phyloP scores from a whole-genome alignment of 495 filamentous ascomycete genomes.

The Penicillium lividum region DNA sequence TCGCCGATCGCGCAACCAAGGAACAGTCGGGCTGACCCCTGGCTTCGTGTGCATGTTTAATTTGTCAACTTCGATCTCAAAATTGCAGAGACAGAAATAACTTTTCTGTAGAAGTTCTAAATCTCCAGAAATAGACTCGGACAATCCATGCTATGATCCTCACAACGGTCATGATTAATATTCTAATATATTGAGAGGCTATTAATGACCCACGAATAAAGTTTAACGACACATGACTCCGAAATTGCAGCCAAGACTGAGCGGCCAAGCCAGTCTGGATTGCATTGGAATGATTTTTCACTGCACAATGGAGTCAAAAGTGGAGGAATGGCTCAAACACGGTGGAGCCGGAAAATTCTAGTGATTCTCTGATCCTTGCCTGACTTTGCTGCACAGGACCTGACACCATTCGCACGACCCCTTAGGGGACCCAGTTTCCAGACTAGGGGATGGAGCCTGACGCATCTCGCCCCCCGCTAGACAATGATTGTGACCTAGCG shows the following conservation, averaged over 20 bases:
- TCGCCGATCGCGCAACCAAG: conserved; percentile 15
- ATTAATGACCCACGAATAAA: background rate
- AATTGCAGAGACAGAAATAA: background rate
- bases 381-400: background rate
- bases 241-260: background rate
- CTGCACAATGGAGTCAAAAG: conserved; percentile 7
- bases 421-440: conserved; percentile 6
- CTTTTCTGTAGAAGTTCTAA: background rate
- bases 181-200: background rate
- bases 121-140: background rate
- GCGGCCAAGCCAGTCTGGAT: background rate
- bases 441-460: conserved; percentile 5
- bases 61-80: background rate
- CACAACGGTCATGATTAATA: background rate
- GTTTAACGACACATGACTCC: background rate
- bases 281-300: background rate
- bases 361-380: background rate
- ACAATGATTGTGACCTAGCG: conserved; percentile 4
- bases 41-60: background rate
- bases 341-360: conserved; percentile 9
- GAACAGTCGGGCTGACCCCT: conserved; percentile 3
- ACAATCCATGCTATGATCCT: background rate
- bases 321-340: background rate
- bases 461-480: background rate
- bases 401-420: conserved; percentile 2